Conservation (phyloP, 2,329 filamentous ascomycete genomes). For the Cryphonectria naterciae region DNA sequence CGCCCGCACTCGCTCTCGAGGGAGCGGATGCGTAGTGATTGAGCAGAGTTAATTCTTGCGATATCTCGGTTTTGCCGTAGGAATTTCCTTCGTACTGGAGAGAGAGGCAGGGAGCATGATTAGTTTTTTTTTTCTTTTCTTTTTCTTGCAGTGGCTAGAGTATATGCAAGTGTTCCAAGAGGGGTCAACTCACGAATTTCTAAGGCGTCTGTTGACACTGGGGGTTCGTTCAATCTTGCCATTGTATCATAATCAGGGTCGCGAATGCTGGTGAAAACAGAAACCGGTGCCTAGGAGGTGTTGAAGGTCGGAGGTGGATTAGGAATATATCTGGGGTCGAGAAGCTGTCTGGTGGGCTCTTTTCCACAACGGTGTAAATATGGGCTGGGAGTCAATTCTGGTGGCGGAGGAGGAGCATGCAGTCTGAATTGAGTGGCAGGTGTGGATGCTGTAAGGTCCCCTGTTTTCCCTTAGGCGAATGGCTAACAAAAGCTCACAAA, state of each 20-base stretch:
- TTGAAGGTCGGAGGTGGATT: conserved; percentile 14
- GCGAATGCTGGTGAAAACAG: conserved; percentile 11
- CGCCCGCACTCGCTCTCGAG: conserved; percentile 77
- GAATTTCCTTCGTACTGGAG: conserved; percentile 76
- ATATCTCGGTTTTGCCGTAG: conserved; percentile 84
- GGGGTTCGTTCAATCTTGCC: conserved; percentile 80
- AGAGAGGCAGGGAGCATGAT: conserved; percentile 30
- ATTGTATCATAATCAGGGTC: conserved; percentile 54
- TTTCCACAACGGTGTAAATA: neutral
- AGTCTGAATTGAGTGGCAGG: conserved; percentile 15
- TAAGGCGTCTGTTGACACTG: conserved; percentile 68
- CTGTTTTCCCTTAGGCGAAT: conserved; percentile 15
- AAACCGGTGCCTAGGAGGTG: neutral
- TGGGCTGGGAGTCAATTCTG: conserved; percentile 10
- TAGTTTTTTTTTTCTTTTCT: neutral
- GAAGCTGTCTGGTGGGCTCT: conserved; percentile 12
- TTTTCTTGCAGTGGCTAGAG: conserved; percentile 10
- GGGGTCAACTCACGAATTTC: conserved; percentile 65
- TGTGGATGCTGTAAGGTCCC: conserved; percentile 16
- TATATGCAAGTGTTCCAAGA: conserved; percentile 11
- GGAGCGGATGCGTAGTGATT: conserved; percentile 75
- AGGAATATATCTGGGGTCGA: conserved; percentile 23
- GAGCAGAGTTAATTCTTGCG: conserved; percentile 75
- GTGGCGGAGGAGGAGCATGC: conserved; percentile 14
- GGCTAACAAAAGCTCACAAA: conserved; percentile 4